Conservation (phyloP, 345 rosid species). For the Rhizophora apiculata region DNA sequence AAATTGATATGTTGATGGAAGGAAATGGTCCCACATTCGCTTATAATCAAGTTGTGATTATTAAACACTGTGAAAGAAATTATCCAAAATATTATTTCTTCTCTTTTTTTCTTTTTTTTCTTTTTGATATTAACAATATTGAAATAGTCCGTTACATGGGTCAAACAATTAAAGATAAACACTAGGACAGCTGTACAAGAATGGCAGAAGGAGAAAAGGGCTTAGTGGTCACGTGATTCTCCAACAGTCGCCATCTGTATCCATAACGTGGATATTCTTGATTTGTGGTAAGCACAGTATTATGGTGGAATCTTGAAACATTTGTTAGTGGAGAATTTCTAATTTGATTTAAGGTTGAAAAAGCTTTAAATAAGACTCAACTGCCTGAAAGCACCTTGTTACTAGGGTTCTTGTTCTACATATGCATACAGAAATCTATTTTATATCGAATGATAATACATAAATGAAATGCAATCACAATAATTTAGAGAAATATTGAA, state of each 20-base stretch:
- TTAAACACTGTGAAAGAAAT: not conserved
- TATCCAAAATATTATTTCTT: not conserved
- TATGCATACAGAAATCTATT: no score
- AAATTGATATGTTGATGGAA: slow-evolving; percentile 39
- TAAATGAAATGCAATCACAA: no score
- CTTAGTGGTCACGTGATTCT: slow-evolving; percentile 35
- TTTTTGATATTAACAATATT: not conserved
- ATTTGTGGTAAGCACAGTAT: slow-evolving; percentile 12
- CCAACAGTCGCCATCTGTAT: slow-evolving; percentile 31
- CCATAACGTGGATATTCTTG: slow-evolving; percentile 6
- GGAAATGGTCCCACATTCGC: slow-evolving; percentile 27
- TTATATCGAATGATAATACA: no score
- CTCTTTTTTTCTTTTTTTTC: no score
- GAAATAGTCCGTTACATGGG: slow-evolving; percentile 19
- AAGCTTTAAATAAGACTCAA: no score
- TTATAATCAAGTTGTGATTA: not conserved
- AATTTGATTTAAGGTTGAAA: no score
- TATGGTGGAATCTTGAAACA: not conserved
- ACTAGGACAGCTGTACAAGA: slow-evolving; percentile 41
- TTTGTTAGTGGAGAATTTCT: no score
- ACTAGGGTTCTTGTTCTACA: no score
- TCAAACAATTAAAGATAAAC: slow-evolving; percentile 42
- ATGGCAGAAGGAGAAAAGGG: slow-evolving; percentile 10
- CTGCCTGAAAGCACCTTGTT: no score
- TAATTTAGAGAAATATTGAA: no score